phyloP scores from a whole-genome alignment of 208 protist genomes.

The Acanthamoeba divionensis region DNA sequence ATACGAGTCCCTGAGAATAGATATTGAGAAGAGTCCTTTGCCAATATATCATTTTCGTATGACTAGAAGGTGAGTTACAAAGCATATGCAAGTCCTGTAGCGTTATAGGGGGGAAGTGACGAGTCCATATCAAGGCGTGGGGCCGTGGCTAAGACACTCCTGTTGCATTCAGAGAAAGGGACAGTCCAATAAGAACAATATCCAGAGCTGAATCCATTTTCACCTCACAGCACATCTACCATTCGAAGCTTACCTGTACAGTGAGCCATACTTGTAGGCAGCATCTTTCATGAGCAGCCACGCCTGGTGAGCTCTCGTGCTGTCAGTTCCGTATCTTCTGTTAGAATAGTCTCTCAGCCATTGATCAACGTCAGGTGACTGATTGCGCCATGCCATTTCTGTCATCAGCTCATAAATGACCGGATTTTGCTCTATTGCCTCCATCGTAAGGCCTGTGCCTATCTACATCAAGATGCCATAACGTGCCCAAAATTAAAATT shows the following conservation, averaged over 20 bases:
- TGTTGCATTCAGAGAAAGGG: too few species aligned
- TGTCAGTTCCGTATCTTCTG: constrained; percentile 58
- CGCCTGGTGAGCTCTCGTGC: not conserved
- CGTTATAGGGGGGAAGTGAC: too few species aligned
- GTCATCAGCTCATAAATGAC: constrained; percentile 76
- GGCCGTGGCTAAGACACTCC: too few species aligned
- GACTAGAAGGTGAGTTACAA: too few species aligned
- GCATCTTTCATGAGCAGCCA: constrained; percentile 6
- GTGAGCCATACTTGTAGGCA: not conserved
- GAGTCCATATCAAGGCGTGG: too few species aligned
- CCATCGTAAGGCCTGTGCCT: constrained; percentile 74
- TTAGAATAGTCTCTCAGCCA: constrained; percentile 59
- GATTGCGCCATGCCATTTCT: constrained; percentile 65
- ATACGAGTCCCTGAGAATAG: not conserved
- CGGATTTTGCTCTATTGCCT: constrained; percentile 77
- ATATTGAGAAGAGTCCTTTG: too few species aligned
- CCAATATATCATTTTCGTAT: too few species aligned
- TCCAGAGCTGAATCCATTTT: not conserved
- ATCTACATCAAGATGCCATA: not conserved
- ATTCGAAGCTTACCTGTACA: not conserved
- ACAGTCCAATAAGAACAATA: constrained; percentile 57
- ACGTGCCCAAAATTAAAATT: too few species aligned
- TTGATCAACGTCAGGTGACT: not conserved
- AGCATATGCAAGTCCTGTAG: too few species aligned
- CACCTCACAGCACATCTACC: not conserved